Conservation (phyloP, 2,329 filamentous ascomycete genomes). For the Trematosphaeria pertusa region DNA sequence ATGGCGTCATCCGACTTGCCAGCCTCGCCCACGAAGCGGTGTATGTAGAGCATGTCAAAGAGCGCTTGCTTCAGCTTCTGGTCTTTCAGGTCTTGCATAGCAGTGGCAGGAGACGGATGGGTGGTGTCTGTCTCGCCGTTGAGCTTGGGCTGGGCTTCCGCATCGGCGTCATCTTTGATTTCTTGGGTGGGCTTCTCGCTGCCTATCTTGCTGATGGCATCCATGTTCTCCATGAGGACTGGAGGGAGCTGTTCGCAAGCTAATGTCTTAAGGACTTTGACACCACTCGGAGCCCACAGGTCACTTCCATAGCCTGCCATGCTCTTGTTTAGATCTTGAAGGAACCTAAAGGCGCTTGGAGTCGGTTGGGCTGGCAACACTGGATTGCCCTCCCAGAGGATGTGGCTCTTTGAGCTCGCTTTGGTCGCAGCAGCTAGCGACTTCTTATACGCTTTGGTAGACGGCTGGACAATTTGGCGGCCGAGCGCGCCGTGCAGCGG, state of each 20-base stretch:
- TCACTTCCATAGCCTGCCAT: slow-evolving; percentile 79
- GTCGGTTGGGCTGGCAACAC: slow-evolving; percentile 81
- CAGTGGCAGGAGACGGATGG: background rate
- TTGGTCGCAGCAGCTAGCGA: slow-evolving; percentile 54
- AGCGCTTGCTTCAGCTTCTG: slow-evolving; percentile 48
- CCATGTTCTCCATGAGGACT: slow-evolving; percentile 43
- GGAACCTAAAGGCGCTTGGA: slow-evolving; percentile 72
- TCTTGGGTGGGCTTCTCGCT: slow-evolving; percentile 7
- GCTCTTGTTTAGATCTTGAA: slow-evolving; percentile 67
- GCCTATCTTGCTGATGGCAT: slow-evolving; percentile 16
- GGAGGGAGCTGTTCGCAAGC: slow-evolving; percentile 60
- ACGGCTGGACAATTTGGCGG: slow-evolving; percentile 56
- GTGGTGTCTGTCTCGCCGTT: background rate
- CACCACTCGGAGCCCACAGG: slow-evolving; percentile 77
- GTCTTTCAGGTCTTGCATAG: slow-evolving; percentile 20
- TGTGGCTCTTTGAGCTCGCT: slow-evolving; percentile 64
- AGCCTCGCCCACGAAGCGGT: slow-evolving; percentile 32
- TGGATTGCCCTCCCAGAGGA: slow-evolving; percentile 82
- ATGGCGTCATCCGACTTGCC: slow-evolving; percentile 8
- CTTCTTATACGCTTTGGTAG: slow-evolving; percentile 53
- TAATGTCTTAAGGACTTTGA: slow-evolving; percentile 67
- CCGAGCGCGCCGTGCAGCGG: slow-evolving; percentile 70
- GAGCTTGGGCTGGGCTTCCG: slow-evolving; percentile 13
- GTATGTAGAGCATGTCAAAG: slow-evolving; percentile 55
- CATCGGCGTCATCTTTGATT: slow-evolving; percentile 12